phyloP scores from a whole-genome alignment of 2,329 filamentous ascomycete genomes.

The Pestalotiopsis fici region DNA sequence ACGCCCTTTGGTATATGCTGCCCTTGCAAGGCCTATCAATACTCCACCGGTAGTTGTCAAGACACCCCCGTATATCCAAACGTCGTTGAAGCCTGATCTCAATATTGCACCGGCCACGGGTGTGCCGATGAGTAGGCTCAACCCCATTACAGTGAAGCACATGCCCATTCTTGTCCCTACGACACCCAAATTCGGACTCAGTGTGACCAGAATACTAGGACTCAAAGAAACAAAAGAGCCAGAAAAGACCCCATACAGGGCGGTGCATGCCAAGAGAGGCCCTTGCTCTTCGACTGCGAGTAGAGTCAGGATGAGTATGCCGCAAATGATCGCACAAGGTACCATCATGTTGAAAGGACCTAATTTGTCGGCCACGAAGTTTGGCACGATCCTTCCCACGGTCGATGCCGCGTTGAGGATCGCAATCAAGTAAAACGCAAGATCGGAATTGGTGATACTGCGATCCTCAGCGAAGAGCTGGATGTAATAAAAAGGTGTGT shows the following conservation, averaged over 20 bases:
- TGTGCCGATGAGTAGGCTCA: constrained; percentile 33
- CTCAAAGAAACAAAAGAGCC: constrained; percentile 44
- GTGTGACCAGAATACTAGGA: constrained; percentile 35
- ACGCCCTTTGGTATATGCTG: no score
- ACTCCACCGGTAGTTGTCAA: no score
- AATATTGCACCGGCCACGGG: constrained; percentile 36
- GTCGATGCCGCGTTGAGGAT: constrained; percentile 41
- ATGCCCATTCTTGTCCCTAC: constrained; percentile 44
- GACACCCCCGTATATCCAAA: no score
- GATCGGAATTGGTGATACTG: constrained; percentile 27
- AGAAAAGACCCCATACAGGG: constrained; percentile 42
- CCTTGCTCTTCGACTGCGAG: constrained; percentile 30
- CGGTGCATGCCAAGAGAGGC: constrained; percentile 32
- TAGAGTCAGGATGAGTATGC: constrained; percentile 35
- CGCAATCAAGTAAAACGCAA: constrained; percentile 42
- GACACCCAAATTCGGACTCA: constrained; percentile 40
- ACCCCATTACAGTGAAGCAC: constrained; percentile 31
- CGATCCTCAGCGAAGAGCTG: constrained; percentile 34
- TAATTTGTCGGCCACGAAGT: constrained; percentile 35
- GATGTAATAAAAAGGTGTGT: constrained; percentile 40
- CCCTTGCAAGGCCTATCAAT: no score
- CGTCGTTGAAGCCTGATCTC: neutral
- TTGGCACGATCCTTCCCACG: constrained; percentile 39
- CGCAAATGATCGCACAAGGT: constrained; percentile 28
- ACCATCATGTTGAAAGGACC: constrained; percentile 37